Percentiles rank a stretch among this genome's conserved stretches.
Evolutionary conservation across 1,284 basidiomycete genomes (phyloP).

Genomic region (Tetrapyrgos nigripes): DNA sequence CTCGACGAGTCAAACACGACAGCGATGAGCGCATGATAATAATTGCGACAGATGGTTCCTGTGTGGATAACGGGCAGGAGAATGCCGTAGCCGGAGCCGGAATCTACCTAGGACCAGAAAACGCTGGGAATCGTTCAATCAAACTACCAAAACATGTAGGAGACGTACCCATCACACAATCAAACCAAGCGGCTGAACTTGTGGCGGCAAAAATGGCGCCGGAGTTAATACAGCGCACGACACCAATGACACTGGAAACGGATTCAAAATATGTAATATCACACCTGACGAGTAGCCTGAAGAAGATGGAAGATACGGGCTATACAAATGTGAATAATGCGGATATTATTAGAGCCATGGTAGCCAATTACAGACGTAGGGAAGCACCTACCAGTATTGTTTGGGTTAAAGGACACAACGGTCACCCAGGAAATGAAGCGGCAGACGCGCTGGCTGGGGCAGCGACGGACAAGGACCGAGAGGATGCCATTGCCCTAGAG

Average conservation of each 20-base stretch:
- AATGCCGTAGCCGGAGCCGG: too few relatives aligned
- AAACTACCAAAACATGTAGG: too few relatives aligned
- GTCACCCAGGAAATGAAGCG: constrained; percentile 20
- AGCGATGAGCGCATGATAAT: too few relatives aligned
- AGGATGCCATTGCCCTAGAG: background rate
- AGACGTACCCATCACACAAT: constrained; percentile 15
- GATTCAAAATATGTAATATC: constrained; percentile 27
- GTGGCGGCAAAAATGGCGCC: constrained; percentile 19
- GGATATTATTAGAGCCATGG: constrained; percentile 9
- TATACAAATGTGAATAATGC: constrained; percentile 16
- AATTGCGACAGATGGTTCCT: too few relatives aligned
- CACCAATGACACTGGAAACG: constrained; percentile 14
- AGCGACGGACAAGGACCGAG: background rate
- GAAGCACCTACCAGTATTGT: constrained; percentile 16
- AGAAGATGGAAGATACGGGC: constrained; percentile 26
- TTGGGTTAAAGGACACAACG: constrained; percentile 23
- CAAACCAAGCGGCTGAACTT: constrained; percentile 26
- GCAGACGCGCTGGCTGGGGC: constrained; percentile 16
- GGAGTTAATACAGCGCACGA: background rate
- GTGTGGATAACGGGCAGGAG: too few relatives aligned
- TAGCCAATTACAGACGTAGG: constrained; percentile 13
- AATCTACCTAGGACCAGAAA: too few relatives aligned
- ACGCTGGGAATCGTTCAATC: too few relatives aligned
- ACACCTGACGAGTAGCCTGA: constrained; percentile 19
- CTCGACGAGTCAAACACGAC: too few relatives aligned